Conservation (phyloP, 352 stramenopile species). For the Globisporangium cystogenes region DNA sequence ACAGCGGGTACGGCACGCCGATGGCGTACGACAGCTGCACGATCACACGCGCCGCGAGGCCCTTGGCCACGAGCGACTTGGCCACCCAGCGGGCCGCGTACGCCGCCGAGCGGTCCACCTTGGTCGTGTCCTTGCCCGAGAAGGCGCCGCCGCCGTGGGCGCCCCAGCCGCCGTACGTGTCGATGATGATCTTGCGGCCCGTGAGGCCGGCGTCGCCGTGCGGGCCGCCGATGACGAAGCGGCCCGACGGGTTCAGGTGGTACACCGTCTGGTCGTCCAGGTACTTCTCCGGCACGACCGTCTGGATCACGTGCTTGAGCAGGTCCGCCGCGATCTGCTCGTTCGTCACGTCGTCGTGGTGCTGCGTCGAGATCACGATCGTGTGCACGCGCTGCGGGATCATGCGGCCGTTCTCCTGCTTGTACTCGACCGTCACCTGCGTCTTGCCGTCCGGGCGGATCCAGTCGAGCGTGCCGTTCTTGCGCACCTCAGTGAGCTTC, state of each 20-base stretch:
- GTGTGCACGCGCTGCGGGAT: constrained; percentile 97
- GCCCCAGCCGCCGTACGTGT: constrained; percentile 99
- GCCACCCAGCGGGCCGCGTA: constrained; percentile 99
- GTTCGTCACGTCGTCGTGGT: constrained; percentile 97
- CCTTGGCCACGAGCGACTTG: constrained; percentile 97
- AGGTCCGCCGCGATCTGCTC: constrained; percentile 98
- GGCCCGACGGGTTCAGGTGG: constrained; percentile 98
- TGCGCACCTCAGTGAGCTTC: constrained; percentile 97
- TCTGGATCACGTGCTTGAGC: constrained; percentile 99
- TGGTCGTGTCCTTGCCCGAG: constrained; percentile 99
- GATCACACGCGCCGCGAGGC: constrained; percentile 91
- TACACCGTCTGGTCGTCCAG: constrained; percentile 99
- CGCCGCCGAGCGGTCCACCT: constrained; percentile 97
- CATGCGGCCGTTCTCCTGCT: constrained; percentile 92
- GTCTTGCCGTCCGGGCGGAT: constrained; percentile 99
- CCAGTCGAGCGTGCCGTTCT: constrained; percentile 98
- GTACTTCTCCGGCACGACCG: constrained; percentile 98
- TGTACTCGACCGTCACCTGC: constrained; percentile 98
- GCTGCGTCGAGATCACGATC: constrained; percentile 99
- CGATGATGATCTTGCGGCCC: constrained; percentile 99
- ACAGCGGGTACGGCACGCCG: constrained; percentile 96
- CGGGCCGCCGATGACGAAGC: constrained; percentile 98
- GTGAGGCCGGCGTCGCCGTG: constrained; percentile 98
- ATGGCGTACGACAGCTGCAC: constrained; percentile 99
- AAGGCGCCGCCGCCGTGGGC: constrained; percentile 98